Conservation (phyloP, 306 rosid species). For the Prunus davidiana region DNA sequence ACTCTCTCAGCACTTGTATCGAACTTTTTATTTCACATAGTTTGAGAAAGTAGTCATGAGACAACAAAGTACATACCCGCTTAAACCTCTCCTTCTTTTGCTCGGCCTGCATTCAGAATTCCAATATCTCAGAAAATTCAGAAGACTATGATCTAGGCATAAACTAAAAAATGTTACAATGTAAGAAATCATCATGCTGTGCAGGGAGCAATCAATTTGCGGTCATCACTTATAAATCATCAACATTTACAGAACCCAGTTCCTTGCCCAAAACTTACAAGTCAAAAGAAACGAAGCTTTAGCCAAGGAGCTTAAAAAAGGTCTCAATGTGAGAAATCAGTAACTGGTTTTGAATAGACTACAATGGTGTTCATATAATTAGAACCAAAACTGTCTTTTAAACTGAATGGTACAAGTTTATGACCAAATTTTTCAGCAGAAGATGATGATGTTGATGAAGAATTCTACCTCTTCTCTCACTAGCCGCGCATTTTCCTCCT, state of each 20-base stretch:
- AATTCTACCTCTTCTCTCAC: conserved; percentile 57
- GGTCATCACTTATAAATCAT: neutral
- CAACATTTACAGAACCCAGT: conserved; percentile 6
- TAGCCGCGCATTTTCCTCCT: conserved; percentile 63
- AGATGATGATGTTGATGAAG: neutral
- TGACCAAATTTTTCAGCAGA: neutral
- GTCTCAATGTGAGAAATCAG: no score
- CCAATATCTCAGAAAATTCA: conserved; percentile 28
- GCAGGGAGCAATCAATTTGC: conserved; percentile 1
- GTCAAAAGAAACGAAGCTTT: neutral
- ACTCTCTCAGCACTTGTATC: neutral
- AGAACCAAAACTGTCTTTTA: neutral
- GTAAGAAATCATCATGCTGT: no score
- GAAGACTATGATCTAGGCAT: conserved; percentile 21
- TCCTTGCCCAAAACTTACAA: neutral
- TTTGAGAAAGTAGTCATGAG: neutral
- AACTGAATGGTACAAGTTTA: neutral
- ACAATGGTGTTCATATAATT: neutral
- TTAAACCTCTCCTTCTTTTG: conserved; percentile 49
- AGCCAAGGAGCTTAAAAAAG: neutral
- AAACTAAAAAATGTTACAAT: neutral
- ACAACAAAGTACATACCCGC: conserved; percentile 39
- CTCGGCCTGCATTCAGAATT: conserved; percentile 61
- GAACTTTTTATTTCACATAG: conserved; percentile 9
- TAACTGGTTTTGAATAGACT: no score